These are phyloP conservation scores for Abrus precatorius DNA, from an alignment of 306 rosid species.

Conservation along the genomic window DNA sequence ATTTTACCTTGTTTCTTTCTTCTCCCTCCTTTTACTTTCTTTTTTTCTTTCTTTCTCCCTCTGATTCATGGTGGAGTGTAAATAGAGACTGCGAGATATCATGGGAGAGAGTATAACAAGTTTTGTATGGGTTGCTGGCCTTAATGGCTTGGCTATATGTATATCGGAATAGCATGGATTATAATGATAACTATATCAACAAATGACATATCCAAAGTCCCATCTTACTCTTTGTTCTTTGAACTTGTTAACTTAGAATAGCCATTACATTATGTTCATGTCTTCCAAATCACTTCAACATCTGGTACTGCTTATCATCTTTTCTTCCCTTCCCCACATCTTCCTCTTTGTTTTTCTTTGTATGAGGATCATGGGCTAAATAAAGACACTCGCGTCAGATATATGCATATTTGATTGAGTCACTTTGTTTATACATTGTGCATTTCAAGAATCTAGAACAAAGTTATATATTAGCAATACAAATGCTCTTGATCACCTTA, in stretches of 20 bases:
- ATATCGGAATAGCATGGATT: constrained; percentile 56
- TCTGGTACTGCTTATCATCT: background rate
- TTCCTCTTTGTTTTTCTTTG: background rate
- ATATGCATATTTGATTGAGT: background rate
- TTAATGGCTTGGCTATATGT: constrained; percentile 53
- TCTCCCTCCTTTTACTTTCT: background rate
- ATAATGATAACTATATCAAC: constrained; percentile 30
- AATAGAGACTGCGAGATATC: constrained; percentile 45
- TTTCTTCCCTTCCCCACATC: background rate
- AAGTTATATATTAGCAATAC: background rate
- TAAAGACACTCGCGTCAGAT: constrained; percentile 6
- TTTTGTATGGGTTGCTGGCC: constrained; percentile 53
- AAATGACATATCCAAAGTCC: background rate
- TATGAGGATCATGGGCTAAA: background rate
- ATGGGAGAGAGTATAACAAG: constrained; percentile 46
- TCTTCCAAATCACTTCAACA: background rate
- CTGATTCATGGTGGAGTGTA: constrained; percentile 57
- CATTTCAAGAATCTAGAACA: constrained; percentile 1
- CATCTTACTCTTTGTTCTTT: constrained; percentile 32
- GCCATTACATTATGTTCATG: background rate
- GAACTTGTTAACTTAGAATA: background rate
- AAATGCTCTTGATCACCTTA: background rate
- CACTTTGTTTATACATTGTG: constrained; percentile 9
- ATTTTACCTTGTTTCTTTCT: background rate
- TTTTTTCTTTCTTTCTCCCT: constrained; percentile 27